Base-by-base conservation (phyloP, 805 yeast species). In the Nakazawaea ishiwadae region DNA sequence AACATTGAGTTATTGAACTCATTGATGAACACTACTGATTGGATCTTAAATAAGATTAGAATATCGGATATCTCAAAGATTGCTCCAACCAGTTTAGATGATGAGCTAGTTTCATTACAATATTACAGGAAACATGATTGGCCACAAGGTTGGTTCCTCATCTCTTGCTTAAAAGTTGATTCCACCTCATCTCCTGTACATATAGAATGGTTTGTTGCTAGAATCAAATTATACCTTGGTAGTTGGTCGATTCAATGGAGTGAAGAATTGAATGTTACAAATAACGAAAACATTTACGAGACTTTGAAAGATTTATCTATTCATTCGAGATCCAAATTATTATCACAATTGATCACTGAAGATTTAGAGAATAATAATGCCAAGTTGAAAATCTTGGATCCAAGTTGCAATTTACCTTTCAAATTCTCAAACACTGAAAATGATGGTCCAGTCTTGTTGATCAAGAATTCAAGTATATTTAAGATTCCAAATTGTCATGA, bases 21-120 rank as follows among this genome's bases (percentile, higher is more conserved):
- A 7, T 68, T 80, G 46, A 70, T 86, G 41, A 65, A 68, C 28
- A 81, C 86, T 0, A 73, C 81, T 0, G 85, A 81, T 21, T 85
- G 93, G 93, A 69, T 76, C 5, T 63, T 68, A n/a, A 75, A 75
- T 48, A 76, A 73, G 31, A 69, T 75, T 35, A 66, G 61, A 24
- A 51, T 84, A 21, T 62, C 68, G 2, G 66, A 68, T 3, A 66
- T 29, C 4, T 35, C 39, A 2, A 35, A 40, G 16, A 30, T 40
- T 7, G 3, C 27, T n/a, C 11, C 12, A 5, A 16, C 5, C 9
- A 15, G 9, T 11, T 33, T 51, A 4, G 47, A 49, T 2, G 46
- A 45, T 14, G 53, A 53, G 26, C 46, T 62, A 18, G 46, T 55
- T 12, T 46, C 51, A 5, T 37, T 61, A 11, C 48, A 46, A 17